A percentile compares a stretch with the other conserved stretches of the same genome.
These are phyloP conservation scores for Fusarium euwallaceae DNA, from an alignment of 2,329 filamentous ascomycete genomes.

Conservation along the genomic window DNA sequence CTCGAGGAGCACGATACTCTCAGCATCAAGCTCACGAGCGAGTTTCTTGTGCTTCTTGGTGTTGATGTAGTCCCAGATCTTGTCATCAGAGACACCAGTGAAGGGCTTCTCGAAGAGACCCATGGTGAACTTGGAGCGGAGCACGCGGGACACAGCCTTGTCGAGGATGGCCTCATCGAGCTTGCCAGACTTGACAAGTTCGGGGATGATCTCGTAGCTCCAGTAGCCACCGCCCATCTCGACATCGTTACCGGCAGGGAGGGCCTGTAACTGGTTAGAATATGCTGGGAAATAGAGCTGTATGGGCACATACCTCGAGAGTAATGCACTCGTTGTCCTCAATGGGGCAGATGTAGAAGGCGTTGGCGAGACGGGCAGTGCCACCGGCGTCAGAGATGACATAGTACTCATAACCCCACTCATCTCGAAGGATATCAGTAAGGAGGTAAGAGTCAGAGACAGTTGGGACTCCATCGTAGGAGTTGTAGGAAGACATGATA, in stretches of 20 bases:
- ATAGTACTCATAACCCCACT: conserved; percentile 82
- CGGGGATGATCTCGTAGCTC: conserved; percentile 76
- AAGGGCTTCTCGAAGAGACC: conserved; percentile 81
- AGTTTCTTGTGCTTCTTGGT: conserved; percentile 69
- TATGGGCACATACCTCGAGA: conserved; percentile 58
- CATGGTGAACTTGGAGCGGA: conserved; percentile 76
- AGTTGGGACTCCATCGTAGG: conserved; percentile 78
- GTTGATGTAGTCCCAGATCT: conserved; percentile 72
- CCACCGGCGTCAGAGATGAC: conserved; percentile 75
- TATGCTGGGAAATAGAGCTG: accelerated
- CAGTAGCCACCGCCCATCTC: conserved; percentile 84
- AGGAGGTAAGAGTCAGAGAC: conserved; percentile 75
- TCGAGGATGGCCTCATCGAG: conserved; percentile 72
- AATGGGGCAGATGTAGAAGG: conserved; percentile 73
- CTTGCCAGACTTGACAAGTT: conserved; percentile 72
- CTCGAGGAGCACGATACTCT: conserved; percentile 72
- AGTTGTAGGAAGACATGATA: conserved; percentile 82
- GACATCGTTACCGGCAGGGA: conserved; percentile 78
- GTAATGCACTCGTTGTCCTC: conserved; percentile 75
- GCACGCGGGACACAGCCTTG: conserved; percentile 73
- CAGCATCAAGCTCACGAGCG: conserved; percentile 73
- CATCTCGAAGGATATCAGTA: conserved; percentile 75
- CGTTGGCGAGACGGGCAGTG: conserved; percentile 74
- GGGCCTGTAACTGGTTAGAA: conserved; percentile 53
- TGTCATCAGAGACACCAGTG: conserved; percentile 65